Evolutionary conservation across 768 basidiomycete species (phyloP), one percentile per base, ranked within the genome.

Genomic region (Sporobolomyces roseus): DNA sequence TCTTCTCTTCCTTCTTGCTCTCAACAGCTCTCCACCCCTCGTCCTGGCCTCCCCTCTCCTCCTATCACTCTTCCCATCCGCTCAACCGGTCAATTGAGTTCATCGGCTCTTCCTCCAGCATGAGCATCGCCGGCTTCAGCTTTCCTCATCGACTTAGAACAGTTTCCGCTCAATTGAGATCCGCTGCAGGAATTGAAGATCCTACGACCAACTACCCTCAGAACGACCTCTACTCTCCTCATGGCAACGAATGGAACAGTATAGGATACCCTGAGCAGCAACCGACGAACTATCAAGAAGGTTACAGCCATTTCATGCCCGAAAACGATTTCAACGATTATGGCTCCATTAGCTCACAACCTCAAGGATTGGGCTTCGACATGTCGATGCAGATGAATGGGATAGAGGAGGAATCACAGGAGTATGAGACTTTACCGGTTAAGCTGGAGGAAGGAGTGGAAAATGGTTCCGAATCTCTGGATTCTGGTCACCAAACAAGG

Each of bases 311-410:
- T 1, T 33, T 65, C 27, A 13, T 55, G 51, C 52, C 30, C 19
- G 70, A 64, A 45, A 49, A 32, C 30, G 35, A 16, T 38, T 71
- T 54, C 30, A 32, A 4, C 51, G 62, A 63, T 7, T 62, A 50
- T 41, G 36, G 25, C 25, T 21, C 35, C 29, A 12, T 27, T 25
- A 23, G 14, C 17, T 17, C 36, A 13, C 9, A 50, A 8, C 27
- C 36, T 46, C 60, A 30, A 4, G 65, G 62, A 2, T 48, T 64
- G 38, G 65, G 62, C 35, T 63, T 71, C 52, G 65, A 71, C 36
- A 25, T 64, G 58, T 21, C 21, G 43, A 35, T 71, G 51, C 35
- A 36, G 9, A 61, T 66, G 63, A 33, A 12, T 38, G 63, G 65
- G 21, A 48, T 53, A 29, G 61, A 63, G 54, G 55, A 68, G 41